Evolutionary conservation across 352 stramenopile genomes (phyloP), one percentile per base, ranked within the genome.

Genomic region (Blastocystis sp.): DNA sequence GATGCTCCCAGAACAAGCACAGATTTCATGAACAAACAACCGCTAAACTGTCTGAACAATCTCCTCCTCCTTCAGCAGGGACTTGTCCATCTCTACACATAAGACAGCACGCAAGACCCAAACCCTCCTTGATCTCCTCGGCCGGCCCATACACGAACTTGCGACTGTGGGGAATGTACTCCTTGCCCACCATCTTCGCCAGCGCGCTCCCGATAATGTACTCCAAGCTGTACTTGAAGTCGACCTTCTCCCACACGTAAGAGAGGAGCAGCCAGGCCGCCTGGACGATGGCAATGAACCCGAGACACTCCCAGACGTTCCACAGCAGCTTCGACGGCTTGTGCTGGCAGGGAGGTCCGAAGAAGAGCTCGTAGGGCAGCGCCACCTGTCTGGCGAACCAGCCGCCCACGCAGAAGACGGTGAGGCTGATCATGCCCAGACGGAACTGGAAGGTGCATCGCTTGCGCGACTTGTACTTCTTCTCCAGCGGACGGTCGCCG

Each of bases 371-470:
- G 37, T 45, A 88, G 16, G 65, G 65, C 24, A 88, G 65, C 12
- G 62, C 24, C 4, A 88, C 37, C 51, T 88, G 50, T 63, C 41
- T 74, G 19, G 35, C 78, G 24, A 88, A 59, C 62, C 62, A 88
- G 10, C 62, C 31, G 3, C 78, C 62, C 37, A 88, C 59, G 41
- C 78, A 88, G 62, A 88, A 88, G 37, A 78, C 78, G 31, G 78
- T 88, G 62, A 88, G 65, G 35, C 78, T 88, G 21, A 88, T n/a
- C 78, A 88, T 88, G 33, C 62, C 37, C 24, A 88, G 51, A 26
- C 78, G 78, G 29, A 74, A 59, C 45, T 66, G 69, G 51, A 66
- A 88, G 21, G 59, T 80, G 31, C 33, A 41, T 21, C 78, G 59
- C 33, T 78, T 80, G 4, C 78, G 62, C 12, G 78, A 88, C 26